Percentiles rank a stretch among this genome's conserved stretches.
Evolutionary conservation across 2,329 filamentous ascomycete species (phyloP).

Genomic region (Penicillium psychrosexuale): DNA sequence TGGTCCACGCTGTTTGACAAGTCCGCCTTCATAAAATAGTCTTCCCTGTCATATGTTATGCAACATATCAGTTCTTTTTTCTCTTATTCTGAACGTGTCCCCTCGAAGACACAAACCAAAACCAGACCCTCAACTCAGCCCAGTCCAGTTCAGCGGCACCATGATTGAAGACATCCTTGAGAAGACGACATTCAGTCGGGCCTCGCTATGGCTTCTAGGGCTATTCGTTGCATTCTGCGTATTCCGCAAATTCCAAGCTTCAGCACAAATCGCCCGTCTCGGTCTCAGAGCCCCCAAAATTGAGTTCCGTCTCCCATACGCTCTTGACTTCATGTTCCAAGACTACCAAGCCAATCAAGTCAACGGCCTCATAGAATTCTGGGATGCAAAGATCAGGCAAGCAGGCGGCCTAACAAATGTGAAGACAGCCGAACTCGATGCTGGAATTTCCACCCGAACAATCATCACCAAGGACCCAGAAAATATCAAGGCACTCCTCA

Average conservation of each 20-base stretch:
- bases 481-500: conserved; percentile 88
- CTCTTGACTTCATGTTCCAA: conserved; percentile 62
- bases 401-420: conserved; percentile 23
- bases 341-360: conserved; percentile 53
- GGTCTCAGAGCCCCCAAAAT: conserved; percentile 37
- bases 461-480: conserved; percentile 79
- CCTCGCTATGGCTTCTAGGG: conserved; percentile 39
- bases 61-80: neutral
- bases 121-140: neutral
- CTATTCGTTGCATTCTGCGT: conserved; percentile 40
- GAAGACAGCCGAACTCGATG: conserved; percentile 32
- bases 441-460: conserved; percentile 48
- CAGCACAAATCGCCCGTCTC: conserved; percentile 30
- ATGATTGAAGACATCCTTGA: conserved; percentile 51
- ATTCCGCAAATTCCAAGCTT: conserved; percentile 29
- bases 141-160: conserved; percentile 20
- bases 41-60: neutral
- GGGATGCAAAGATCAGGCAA: conserved; percentile 52
- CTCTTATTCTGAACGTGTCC: neutral
- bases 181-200: conserved; percentile 44
- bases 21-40: neutral
- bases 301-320: conserved; percentile 36
- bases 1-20: neutral
- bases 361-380: conserved; percentile 61
- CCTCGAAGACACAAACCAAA: neutral